phyloP scores from a whole-genome alignment of 768 basidiomycete genomes.

The Rickenella mellea region DNA sequence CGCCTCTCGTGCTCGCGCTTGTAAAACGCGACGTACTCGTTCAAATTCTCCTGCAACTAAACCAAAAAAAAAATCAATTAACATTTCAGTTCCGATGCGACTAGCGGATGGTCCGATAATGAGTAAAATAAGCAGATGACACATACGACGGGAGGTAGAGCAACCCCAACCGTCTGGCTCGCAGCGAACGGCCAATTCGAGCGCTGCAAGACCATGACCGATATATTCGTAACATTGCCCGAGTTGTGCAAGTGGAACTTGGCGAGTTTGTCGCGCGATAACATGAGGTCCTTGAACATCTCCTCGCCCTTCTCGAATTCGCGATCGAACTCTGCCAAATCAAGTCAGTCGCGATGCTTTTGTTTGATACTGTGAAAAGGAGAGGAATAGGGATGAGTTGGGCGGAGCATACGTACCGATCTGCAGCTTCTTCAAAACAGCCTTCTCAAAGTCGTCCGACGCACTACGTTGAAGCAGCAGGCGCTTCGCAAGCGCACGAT shows the following conservation, averaged over 20 bases:
- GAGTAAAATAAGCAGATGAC: background rate
- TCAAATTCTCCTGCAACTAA: conserved; percentile 69
- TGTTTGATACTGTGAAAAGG: background rate
- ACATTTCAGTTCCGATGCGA: background rate
- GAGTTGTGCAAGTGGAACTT: conserved; percentile 42
- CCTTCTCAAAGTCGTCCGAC: conserved; percentile 78
- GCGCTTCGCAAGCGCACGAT: conserved; percentile 79
- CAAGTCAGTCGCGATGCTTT: background rate
- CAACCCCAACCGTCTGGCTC: conserved; percentile 33
- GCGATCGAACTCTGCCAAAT: conserved; percentile 73
- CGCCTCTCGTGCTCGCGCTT: conserved; percentile 67
- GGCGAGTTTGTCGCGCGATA: conserved; percentile 64
- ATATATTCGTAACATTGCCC: conserved; percentile 30
- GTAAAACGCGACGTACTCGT: conserved; percentile 61
- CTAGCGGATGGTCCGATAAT: background rate
- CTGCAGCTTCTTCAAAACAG: conserved; percentile 78
- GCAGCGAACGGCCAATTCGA: conserved; percentile 81
- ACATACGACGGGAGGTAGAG: conserved; percentile 45
- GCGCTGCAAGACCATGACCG: conserved; percentile 76
- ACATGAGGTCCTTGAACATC: conserved; percentile 86
- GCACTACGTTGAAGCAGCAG: conserved; percentile 78
- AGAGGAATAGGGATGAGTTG: no score
- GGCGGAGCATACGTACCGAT: conserved; percentile 41
- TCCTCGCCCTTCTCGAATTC: conserved; percentile 91
- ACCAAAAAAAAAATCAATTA: conserved; percentile 1